Base-by-base conservation (phyloP, 306 rosid species). In the Cucumis hystrix region DNA sequence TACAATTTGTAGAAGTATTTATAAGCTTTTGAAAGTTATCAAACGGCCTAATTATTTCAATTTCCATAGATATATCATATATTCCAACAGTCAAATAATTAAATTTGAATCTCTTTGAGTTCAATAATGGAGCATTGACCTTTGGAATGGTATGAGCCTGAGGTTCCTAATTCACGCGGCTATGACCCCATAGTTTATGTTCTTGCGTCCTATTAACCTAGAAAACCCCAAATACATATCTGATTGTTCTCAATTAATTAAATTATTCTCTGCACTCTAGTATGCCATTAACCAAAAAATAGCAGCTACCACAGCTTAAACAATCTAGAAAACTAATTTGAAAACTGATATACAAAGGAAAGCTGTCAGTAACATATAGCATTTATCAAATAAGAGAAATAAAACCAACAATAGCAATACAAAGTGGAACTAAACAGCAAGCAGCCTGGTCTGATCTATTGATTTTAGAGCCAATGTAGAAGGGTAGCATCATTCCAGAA, bases 401-500 rank as follows among this genome's bases (percentile, higher is more conserved):
- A 7, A 66, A 35, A 66, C 39, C 33, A 0, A 10, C 30, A 66
- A 18, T n/a, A 41, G 73, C 17, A 66, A 39, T 10, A 7, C 23
- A 37, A 39, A 16, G 47, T 37, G 71, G 71, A 64, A 64, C 25
- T 35, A 35, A 60, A 64, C 47, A 16, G 47, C 18, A 52, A 25
- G 45, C 64, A 74, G 51, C 33, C 10, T 11, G 18, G 15, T 74
- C 78, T 8, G 59, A 76, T 20, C 49, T 30, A 49, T 23, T 77
- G 58, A 28, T 18, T 39, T 37, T 65, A 49, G 35, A 20, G 60
- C 39, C 18, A 51, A 64, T 35, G 39, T 20, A 20, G 23, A 78
- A 51, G 75, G 41, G 59, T 72, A 72, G 8, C 74, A 1, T 63
- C 70, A 73, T 45, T 61, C 33, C 60, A 51, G 49, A 64, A 92